These are phyloP conservation scores for Cyclanthera cordifolia DNA, from an alignment of 306 rosid species.

Conservation along the genomic window DNA sequence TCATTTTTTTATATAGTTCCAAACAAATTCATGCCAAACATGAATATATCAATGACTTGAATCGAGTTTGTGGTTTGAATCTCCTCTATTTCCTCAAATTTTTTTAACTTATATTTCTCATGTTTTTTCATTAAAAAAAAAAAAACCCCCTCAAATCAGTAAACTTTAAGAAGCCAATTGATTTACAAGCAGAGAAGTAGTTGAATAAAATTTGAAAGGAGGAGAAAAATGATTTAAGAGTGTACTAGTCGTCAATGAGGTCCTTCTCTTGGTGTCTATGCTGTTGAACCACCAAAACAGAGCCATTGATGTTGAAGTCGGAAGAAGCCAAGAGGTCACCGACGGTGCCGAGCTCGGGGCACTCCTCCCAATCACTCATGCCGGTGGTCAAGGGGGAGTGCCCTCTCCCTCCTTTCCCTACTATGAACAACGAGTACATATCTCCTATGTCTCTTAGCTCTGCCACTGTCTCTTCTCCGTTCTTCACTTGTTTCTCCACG, in stretches of 20 bases:
- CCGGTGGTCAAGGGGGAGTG: slow-evolving; percentile 66
- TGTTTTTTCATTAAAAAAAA: too few relatives aligned
- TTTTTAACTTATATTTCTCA: too few relatives aligned
- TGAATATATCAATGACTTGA: too few relatives aligned
- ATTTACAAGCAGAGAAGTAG: neutral
- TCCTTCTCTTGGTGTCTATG: slow-evolving; percentile 57
- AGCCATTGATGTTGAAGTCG: slow-evolving; percentile 56
- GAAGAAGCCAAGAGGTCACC: slow-evolving; percentile 94
- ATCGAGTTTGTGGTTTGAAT: too few relatives aligned
- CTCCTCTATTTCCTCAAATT: too few relatives aligned
- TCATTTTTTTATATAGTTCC: too few relatives aligned
- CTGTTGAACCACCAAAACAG: slow-evolving; percentile 75
- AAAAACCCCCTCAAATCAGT: too few relatives aligned
- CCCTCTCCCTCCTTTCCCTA: slow-evolving; percentile 79
- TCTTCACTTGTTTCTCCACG: slow-evolving; percentile 57
- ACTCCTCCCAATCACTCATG: slow-evolving; percentile 93
- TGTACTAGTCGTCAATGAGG: slow-evolving; percentile 17
- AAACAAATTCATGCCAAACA: too few relatives aligned
- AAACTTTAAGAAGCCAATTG: neutral
- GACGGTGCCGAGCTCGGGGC: slow-evolving; percentile 89
- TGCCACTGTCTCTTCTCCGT: slow-evolving; percentile 49
- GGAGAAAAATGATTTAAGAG: neutral
- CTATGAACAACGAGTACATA: slow-evolving; percentile 65
- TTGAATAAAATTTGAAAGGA: too few relatives aligned
- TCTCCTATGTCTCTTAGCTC: slow-evolving; percentile 59